These are phyloP conservation scores for Tritrichomonas foetus DNA, from an alignment of 208 protist species.

Conservation along the genomic window DNA sequence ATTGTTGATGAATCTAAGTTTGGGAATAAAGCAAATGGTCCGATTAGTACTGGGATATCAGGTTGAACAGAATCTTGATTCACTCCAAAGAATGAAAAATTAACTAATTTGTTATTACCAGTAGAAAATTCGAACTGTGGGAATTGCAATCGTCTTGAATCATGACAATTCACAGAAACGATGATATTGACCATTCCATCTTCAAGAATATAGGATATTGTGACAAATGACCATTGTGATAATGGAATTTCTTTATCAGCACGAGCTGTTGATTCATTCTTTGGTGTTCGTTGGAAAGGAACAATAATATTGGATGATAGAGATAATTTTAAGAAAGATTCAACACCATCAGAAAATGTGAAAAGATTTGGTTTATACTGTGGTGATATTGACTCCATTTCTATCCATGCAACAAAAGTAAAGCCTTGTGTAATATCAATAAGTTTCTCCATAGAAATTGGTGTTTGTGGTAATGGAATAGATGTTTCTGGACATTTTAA, in stretches of 20 bases:
- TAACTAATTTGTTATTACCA: background rate
- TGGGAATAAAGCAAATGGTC: background rate
- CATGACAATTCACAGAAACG: background rate
- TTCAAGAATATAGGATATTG: background rate
- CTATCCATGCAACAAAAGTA: background rate
- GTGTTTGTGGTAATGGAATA: background rate
- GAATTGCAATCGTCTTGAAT: background rate
- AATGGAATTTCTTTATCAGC: background rate
- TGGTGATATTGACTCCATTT: background rate
- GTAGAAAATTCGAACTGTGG: background rate
- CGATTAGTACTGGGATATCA: background rate
- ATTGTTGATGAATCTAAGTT: background rate
- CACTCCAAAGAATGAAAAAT: background rate
- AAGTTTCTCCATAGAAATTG: background rate
- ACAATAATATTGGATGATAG: background rate
- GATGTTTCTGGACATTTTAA: background rate
- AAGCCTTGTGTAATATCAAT: background rate
- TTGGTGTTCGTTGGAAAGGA: background rate
- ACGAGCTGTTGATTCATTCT: background rate
- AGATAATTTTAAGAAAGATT: background rate
- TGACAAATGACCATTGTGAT: background rate
- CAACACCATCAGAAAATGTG: background rate
- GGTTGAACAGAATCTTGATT: background rate
- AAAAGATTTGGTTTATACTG: background rate
- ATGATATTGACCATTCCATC: background rate